Evolutionary conservation across 2,329 filamentous ascomycete species (phyloP).

Genomic region (Nigrograna mackinnonii): DNA sequence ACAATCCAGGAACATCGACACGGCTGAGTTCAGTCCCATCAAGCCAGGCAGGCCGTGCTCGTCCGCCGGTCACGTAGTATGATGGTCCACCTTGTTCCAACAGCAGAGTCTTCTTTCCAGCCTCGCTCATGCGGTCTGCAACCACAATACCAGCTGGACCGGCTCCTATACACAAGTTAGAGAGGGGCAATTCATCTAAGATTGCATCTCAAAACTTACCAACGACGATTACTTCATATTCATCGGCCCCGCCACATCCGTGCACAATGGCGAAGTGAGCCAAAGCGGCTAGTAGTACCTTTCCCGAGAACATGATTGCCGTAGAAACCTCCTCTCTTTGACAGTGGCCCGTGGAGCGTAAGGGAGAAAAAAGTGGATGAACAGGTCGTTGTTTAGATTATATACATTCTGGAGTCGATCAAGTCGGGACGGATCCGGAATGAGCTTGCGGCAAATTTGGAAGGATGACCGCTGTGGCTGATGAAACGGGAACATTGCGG

Average conservation of each 20-base stretch:
- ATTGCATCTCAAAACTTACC: slow-evolving; percentile 28
- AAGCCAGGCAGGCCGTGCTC: slow-evolving; percentile 54
- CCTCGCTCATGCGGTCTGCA: slow-evolving; percentile 55
- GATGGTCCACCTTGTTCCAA: slow-evolving; percentile 57
- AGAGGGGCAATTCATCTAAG: no score
- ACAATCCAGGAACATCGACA: slow-evolving; percentile 57
- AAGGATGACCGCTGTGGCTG: no score
- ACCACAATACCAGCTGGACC: slow-evolving; percentile 59
- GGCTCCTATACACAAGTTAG: slow-evolving; percentile 38
- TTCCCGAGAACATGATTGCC: no score
- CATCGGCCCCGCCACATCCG: not conserved
- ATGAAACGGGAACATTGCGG: no score
- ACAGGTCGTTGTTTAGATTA: no score
- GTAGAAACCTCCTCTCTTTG: no score
- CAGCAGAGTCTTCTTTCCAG: slow-evolving; percentile 56
- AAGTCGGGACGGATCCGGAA: no score
- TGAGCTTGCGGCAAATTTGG: no score
- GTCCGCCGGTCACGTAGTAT: slow-evolving; percentile 53
- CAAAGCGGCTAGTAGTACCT: no score
- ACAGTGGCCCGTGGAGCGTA: no score
- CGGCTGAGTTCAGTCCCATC: slow-evolving; percentile 52
- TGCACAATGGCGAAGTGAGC: not conserved
- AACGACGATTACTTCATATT: slow-evolving; percentile 43
- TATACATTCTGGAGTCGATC: no score
- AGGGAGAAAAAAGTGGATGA: no score